Evolutionary conservation across 495 filamentous ascomycete species (phyloP), one percentile per base, ranked within the genome.

Genomic region (Rusavskia elegans): DNA sequence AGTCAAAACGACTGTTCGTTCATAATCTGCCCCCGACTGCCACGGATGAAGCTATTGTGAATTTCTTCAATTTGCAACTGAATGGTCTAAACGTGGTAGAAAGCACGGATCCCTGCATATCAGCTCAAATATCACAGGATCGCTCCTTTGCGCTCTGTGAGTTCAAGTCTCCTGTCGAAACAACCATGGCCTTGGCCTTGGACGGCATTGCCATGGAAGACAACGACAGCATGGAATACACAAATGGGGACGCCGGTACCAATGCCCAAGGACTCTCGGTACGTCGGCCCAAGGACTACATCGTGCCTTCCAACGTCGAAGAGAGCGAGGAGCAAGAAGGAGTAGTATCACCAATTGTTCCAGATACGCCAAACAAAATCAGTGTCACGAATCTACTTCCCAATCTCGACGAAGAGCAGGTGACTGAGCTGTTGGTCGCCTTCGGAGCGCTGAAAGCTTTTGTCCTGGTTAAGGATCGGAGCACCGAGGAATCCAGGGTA

Each of bases 401-500:
- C 5, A 93, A 87, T 65, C 81, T 99, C 36, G 82, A 75, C 8
- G 92, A 97, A 55, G 87, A 93, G 32, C 87, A 94, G 53, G 84
- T 98, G 11, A 85, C 79, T 38, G 92, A 96, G 70, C 77, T 98
- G 16, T 69, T 97, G 19, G 79, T 83, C 49, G 80, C 85, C 14
- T 97, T 98, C 66, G 92, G 92, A 52, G 85, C 89, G 59, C 77
- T 97, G 25, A 97, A 95, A 68, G 82, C 88, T 10, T 95, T 97
- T 66, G 75, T 93, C 17, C 65, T 97, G 36, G 89, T 89, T 51
- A 95, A 94, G 64, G 92, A 98, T 61, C 78, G 66, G 23, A 76
- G 80, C 39, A 89, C 88, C 10, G 89, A 90, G 45, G 82, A 92
- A 66, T 95, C 88, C 50, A 74, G 87, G 62, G 89, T 95, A 77